Evolutionary conservation across 2,329 filamentous ascomycete species (phyloP).

Genomic region (Sclerotinia sclerotiorum): DNA sequence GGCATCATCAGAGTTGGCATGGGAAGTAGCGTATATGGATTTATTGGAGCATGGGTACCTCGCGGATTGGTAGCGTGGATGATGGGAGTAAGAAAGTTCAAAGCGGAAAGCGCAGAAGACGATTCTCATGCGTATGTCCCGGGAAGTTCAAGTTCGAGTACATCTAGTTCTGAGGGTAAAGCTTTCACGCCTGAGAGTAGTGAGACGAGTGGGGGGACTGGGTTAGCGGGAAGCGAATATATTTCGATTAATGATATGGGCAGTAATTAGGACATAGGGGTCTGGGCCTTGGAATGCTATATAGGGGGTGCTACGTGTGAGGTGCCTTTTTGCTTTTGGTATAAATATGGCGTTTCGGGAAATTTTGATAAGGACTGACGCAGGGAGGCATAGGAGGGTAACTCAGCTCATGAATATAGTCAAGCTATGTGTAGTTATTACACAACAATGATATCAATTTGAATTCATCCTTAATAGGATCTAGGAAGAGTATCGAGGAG

Average conservation of each 20-base stretch:
- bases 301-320: background rate
- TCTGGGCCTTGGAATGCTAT: background rate
- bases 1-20: constrained; percentile 76
- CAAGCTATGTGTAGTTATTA: background rate
- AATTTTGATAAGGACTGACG: background rate
- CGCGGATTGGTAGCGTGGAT: constrained; percentile 83
- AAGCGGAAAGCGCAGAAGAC: constrained; percentile 18
- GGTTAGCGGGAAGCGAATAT: constrained; percentile 35
- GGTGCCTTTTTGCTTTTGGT: background rate
- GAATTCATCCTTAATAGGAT: background rate
- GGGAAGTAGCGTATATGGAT: constrained; percentile 78
- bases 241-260: constrained; percentile 29
- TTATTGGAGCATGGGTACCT: constrained; percentile 81
- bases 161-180: constrained; percentile 23
- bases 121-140: background rate
- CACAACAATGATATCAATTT: background rate
- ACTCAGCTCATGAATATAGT: background rate
- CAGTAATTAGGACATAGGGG: background rate
- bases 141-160: constrained; percentile 9
- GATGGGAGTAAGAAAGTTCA: constrained; percentile 72
- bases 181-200: constrained; percentile 28
- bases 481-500: background rate
- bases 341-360: background rate
- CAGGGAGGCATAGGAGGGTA: background rate
- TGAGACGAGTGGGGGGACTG: constrained; percentile 22